Conservation (phyloP, 1,284 basidiomycete genomes). For the Irpex sp. region DNA sequence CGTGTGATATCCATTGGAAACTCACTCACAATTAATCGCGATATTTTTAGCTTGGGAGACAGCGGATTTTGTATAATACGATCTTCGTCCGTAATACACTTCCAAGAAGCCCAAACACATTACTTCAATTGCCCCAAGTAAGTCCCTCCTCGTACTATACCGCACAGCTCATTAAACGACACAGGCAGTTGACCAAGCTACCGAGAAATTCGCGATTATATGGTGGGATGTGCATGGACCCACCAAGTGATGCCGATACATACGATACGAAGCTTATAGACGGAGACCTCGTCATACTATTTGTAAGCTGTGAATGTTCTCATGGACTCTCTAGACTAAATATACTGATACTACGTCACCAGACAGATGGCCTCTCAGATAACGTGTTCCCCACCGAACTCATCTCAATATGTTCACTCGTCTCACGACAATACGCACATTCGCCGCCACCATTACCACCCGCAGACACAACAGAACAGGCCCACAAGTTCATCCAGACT, state of each 20-base stretch:
- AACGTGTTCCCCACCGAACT: slow-evolving; percentile 80
- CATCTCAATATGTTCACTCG: slow-evolving; percentile 60
- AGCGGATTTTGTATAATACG: slow-evolving; percentile 82
- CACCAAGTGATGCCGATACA: slow-evolving; percentile 62
- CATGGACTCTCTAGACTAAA: neutral
- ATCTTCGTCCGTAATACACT: slow-evolving; percentile 59
- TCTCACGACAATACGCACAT: slow-evolving; percentile 38
- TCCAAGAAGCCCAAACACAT: slow-evolving; percentile 68
- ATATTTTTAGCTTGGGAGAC: slow-evolving; percentile 67
- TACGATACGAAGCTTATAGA: slow-evolving; percentile 65
- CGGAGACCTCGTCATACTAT: slow-evolving; percentile 70
- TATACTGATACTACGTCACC: slow-evolving; percentile 8
- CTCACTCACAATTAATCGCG: slow-evolving; percentile 1
- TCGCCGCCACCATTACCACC: slow-evolving; percentile 29
- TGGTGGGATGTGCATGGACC: slow-evolving; percentile 49
- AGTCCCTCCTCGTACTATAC: slow-evolving; percentile 11
- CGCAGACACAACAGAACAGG: neutral
- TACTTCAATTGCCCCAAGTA: slow-evolving; percentile 83
- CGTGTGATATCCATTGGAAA: slow-evolving; percentile 21
- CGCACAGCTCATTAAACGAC: neutral
- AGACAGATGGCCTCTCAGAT: slow-evolving; percentile 87
- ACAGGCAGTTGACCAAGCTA: slow-evolving; percentile 69
- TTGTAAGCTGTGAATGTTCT: slow-evolving; percentile 41
- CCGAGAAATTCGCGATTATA: slow-evolving; percentile 44
- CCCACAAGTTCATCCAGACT: slow-evolving; percentile 5